phyloP scores from a whole-genome alignment of 1,139 yeast genomes.

The Eremothecium coryli region DNA sequence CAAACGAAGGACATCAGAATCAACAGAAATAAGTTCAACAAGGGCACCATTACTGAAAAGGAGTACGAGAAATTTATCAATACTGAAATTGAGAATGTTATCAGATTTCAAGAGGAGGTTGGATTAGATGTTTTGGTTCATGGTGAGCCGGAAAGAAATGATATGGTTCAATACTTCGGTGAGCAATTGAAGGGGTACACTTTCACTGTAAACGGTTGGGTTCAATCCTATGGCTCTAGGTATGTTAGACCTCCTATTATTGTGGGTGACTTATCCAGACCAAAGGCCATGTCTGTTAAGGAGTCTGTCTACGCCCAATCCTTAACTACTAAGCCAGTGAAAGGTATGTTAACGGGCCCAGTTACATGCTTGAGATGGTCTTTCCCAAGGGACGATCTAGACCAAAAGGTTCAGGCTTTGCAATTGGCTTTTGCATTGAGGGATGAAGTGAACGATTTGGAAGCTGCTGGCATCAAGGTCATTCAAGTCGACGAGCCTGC shows the following conservation, averaged over 20 bases:
- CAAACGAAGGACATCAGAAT: conserved; percentile 98
- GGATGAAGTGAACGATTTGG: conserved; percentile 97
- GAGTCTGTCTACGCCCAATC: conserved; percentile 99
- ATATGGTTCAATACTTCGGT: conserved; percentile 99
- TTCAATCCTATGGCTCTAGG: conserved; percentile 99
- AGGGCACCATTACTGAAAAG: conserved; percentile 91
- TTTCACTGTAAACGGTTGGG: conserved; percentile 99
- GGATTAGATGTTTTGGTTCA: conserved; percentile 97
- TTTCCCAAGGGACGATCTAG: conserved; percentile 98
- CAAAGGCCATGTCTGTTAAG: conserved; percentile 96
- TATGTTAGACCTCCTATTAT: conserved; percentile 99
- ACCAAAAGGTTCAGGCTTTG: conserved; percentile 89
- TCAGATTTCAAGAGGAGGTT: conserved; percentile 97
- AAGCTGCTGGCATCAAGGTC: conserved; percentile 94
- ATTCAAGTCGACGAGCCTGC: conserved; percentile 99
- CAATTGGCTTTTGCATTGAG: conserved; percentile 97
- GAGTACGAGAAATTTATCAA: conserved; percentile 94
- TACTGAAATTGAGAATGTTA: conserved; percentile 89
- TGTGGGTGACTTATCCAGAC: conserved; percentile 98
- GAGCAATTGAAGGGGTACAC: conserved; percentile 97
- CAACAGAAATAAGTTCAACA: conserved; percentile 95
- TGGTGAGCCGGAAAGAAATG: conserved; percentile 99
- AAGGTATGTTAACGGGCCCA: conserved; percentile 99
- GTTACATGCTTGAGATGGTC: conserved; percentile 99
- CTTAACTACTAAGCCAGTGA: conserved; percentile 87